phyloP scores from a whole-genome alignment of 176 grass and related monocot species.

The Cymbopogon citratus region DNA sequence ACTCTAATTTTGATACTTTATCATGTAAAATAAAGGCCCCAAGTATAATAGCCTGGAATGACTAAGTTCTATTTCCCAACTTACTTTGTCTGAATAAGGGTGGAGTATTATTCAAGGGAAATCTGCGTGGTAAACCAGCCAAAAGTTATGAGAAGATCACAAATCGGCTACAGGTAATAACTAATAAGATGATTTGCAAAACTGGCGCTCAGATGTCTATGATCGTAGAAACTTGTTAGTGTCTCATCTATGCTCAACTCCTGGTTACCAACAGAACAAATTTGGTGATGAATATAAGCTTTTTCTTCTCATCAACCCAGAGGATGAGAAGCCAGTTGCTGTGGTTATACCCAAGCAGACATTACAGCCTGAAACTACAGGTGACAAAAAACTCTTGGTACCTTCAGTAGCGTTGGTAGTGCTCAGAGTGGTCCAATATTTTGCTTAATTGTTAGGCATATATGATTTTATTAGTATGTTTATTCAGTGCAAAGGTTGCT shows the following conservation, averaged over 20 bases:
- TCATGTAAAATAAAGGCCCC: slow-evolving; percentile 11
- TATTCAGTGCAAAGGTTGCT: slow-evolving; percentile 11
- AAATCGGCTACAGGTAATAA: slow-evolving; percentile 69
- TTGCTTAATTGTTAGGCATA: not conserved
- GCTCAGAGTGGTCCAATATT: not conserved
- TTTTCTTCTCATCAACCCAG: slow-evolving; percentile 92
- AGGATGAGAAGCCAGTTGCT: slow-evolving; percentile 88
- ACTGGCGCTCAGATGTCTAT: not conserved
- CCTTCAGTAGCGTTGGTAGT: not conserved
- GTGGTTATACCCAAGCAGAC: slow-evolving; percentile 80
- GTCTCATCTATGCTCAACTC: slow-evolving; percentile 5
- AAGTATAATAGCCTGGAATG: not conserved
- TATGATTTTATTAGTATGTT: slow-evolving; percentile 4
- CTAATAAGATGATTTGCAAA: not conserved
- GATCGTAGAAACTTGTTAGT: not conserved
- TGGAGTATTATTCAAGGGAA: slow-evolving; percentile 92
- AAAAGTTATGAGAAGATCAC: slow-evolving; percentile 91
- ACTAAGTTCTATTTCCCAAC: slow-evolving; percentile 4
- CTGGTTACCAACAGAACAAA: slow-evolving; percentile 61
- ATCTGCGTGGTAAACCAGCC: slow-evolving; percentile 73
- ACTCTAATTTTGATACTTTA: slow-evolving; percentile 12
- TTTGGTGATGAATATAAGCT: slow-evolving; percentile 91
- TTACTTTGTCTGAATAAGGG: slow-evolving; percentile 47
- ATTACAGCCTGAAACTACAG: slow-evolving; percentile 63
- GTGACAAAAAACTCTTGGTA: slow-evolving; percentile 32